Percentiles rank a stretch among this genome's conserved stretches.
Evolutionary conservation across 768 basidiomycete species (phyloP).

Genomic region (Rhodotorula babjevae): DNA sequence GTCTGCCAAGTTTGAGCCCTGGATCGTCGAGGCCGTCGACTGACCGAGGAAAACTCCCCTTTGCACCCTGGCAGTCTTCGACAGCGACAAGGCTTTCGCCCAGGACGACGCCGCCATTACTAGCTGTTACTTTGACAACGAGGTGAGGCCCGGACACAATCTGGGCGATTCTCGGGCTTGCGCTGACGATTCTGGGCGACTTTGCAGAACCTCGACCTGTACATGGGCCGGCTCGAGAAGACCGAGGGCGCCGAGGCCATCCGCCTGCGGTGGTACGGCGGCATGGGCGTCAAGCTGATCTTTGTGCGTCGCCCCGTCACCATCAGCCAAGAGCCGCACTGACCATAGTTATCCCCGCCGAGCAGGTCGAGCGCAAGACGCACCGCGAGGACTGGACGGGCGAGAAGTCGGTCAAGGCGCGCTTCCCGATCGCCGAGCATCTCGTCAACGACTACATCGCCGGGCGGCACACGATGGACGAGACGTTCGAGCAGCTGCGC

Average conservation of each 20-base stretch:
- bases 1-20: too few relatives aligned
- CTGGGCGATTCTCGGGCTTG: fast-evolving
- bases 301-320: slow-evolving; percentile 21
- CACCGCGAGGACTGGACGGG: slow-evolving; percentile 99
- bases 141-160: background rate
- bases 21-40: too few relatives aligned
- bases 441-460: slow-evolving; percentile 77
- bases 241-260: slow-evolving; percentile 97
- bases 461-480: slow-evolving; percentile 89
- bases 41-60: background rate
- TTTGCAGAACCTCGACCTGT: slow-evolving; percentile 88
- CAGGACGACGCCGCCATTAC: slow-evolving; percentile 69
- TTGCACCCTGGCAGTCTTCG: slow-evolving; percentile 62
- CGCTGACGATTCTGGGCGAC: background rate
- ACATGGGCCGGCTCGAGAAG: slow-evolving; percentile 94
- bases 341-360: slow-evolving; percentile 23
- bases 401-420: slow-evolving; percentile 95
- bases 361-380: slow-evolving; percentile 52
- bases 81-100: slow-evolving; percentile 87
- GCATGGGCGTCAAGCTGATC: slow-evolving; percentile 54
- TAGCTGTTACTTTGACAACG: slow-evolving; percentile 71
- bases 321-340: background rate
- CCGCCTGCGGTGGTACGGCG: slow-evolving; percentile 95
- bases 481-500: slow-evolving; percentile 75
- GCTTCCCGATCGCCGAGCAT: slow-evolving; percentile 87